These are phyloP conservation scores for Candida silvatica DNA, from an alignment of 805 yeast species.

Conservation along the genomic window DNA sequence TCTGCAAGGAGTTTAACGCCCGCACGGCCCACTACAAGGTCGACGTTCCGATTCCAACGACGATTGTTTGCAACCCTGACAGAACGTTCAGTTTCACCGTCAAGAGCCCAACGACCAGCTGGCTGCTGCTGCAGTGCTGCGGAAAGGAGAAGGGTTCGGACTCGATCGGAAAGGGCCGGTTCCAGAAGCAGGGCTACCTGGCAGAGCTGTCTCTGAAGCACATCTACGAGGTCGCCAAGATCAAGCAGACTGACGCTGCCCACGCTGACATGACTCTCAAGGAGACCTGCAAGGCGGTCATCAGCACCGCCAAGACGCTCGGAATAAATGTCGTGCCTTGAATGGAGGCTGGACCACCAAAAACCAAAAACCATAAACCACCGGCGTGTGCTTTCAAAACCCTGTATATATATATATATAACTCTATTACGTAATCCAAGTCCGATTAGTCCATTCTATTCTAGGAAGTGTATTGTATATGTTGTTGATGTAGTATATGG, in stretches of 20 bases:
- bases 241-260: constrained; percentile 78
- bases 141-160: constrained; percentile 74
- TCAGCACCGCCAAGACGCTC: constrained; percentile 83
- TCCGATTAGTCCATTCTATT: too few species aligned
- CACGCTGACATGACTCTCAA: constrained; percentile 65
- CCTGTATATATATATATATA: background rate
- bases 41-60: constrained; percentile 85
- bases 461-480: too few species aligned
- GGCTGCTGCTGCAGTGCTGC: constrained; percentile 75
- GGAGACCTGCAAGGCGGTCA: constrained; percentile 70
- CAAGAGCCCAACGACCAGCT: constrained; percentile 89
- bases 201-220: constrained; percentile 66
- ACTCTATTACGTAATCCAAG: background rate
- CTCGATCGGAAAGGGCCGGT: constrained; percentile 57
- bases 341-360: background rate
- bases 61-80: constrained; percentile 85
- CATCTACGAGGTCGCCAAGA: constrained; percentile 88
- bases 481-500: too few species aligned
- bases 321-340: constrained; percentile 78
- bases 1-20: constrained; percentile 97
- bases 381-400: too few species aligned
- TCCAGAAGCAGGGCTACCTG: constrained; percentile 23
- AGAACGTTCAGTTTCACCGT: constrained; percentile 79
- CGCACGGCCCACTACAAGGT: constrained; percentile 82
- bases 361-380: too few species aligned